Conservation (phyloP, 148 eudicot species). For the Cornus suecica region DNA sequence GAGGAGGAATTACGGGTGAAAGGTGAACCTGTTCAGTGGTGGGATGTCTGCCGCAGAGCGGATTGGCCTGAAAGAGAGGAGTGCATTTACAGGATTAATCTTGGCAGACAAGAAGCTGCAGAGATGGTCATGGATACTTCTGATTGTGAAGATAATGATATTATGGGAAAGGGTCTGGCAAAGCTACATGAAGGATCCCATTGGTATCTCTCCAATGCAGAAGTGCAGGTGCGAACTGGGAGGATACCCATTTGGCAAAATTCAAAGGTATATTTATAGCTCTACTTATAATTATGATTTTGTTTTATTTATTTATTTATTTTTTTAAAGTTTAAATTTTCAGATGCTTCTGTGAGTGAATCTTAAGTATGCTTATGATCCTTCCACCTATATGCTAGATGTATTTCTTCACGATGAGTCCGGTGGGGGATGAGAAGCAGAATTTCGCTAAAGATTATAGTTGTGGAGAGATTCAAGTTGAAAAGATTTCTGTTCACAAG, state of each 20-base stretch:
- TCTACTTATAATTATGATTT: not conserved
- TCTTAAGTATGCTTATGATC: not conserved
- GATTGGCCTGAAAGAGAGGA: slow-evolving; percentile 96
- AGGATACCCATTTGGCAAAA: slow-evolving; percentile 86
- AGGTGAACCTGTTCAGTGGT: slow-evolving; percentile 78
- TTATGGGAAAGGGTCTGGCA: slow-evolving; percentile 34
- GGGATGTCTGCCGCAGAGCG: slow-evolving; percentile 98
- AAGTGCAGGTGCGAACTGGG: slow-evolving; percentile 67
- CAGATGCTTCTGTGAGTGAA: slow-evolving; percentile 7
- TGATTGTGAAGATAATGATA: slow-evolving; percentile 43
- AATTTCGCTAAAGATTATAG: slow-evolving; percentile 18
- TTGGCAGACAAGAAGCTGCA: slow-evolving; percentile 36
- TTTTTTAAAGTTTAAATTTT: not conserved
- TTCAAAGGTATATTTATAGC: slow-evolving; percentile 47
- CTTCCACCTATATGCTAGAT: slow-evolving; percentile 37
- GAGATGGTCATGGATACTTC: slow-evolving; percentile 36
- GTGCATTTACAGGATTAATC: slow-evolving; percentile 38
- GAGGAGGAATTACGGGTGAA: slow-evolving; percentile 78
- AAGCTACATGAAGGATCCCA: slow-evolving; percentile 56
- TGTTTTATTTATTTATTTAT: no score
- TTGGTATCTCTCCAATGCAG: slow-evolving; percentile 87
- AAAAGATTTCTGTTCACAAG: slow-evolving; percentile 57
- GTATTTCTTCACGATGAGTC: slow-evolving; percentile 55
- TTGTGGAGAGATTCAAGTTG: slow-evolving; percentile 77
- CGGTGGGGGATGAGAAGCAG: slow-evolving; percentile 24